These are phyloP conservation scores for Psilocybe sp. DNA, from an alignment of 768 basidiomycete species.

Conservation along the genomic window DNA sequence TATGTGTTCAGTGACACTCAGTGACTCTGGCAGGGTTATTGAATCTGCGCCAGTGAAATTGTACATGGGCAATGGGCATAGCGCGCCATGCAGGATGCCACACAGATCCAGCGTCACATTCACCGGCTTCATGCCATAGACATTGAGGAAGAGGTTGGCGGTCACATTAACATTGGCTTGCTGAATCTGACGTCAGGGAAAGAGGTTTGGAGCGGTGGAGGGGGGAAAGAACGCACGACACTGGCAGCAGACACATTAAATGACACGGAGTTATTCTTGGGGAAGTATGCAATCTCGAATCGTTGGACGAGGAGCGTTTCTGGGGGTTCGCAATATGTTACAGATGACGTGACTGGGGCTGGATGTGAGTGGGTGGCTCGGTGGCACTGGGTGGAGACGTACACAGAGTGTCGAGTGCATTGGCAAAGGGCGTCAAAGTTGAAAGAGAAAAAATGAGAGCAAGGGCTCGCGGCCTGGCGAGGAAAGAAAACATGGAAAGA, in stretches of 20 bases:
- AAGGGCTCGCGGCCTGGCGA: constrained; percentile 76
- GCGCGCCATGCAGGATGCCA: constrained; percentile 66
- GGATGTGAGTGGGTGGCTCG: constrained; percentile 15
- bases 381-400: constrained; percentile 24
- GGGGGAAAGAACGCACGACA: constrained; percentile 54
- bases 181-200: constrained; percentile 33
- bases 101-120: constrained; percentile 91
- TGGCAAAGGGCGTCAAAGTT: constrained; percentile 30
- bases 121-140: constrained; percentile 82
- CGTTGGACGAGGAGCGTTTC: constrained; percentile 76
- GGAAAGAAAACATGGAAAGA: constrained; percentile 51
- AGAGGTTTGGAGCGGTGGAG: constrained; percentile 6
- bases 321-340: constrained; percentile 83
- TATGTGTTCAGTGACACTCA: constrained; percentile 54
- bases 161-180: constrained; percentile 75
- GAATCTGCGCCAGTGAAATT: constrained; percentile 85
- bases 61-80: constrained; percentile 82
- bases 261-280: constrained; percentile 65
- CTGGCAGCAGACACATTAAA: constrained; percentile 88
- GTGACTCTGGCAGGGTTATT: constrained; percentile 57
- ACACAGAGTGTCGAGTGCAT: constrained; percentile 60
- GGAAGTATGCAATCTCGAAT: constrained; percentile 72
- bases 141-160: constrained; percentile 79
- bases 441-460: constrained; percentile 38
- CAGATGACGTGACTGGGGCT: constrained; percentile 74